Evolutionary conservation across 2,329 filamentous ascomycete species (phyloP).

Genomic region (Clathrospora elynae): DNA sequence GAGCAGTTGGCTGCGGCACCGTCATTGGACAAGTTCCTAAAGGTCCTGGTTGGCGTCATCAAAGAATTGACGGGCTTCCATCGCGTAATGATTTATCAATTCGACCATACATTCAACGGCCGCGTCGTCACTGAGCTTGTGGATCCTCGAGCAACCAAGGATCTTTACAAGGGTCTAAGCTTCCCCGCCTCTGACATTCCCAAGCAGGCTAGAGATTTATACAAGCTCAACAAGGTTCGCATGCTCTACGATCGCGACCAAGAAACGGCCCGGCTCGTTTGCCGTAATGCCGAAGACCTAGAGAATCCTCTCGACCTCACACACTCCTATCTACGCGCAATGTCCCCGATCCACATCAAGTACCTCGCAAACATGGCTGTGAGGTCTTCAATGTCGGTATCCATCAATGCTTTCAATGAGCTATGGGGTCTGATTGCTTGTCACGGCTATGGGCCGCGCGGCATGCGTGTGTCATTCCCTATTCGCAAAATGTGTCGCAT

Average conservation of each 20-base stretch:
- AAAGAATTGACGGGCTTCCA: constrained; percentile 92
- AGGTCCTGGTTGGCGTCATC: constrained; percentile 80
- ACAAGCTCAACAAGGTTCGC: constrained; percentile 87
- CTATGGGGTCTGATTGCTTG: constrained; percentile 89
- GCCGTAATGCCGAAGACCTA: constrained; percentile 73
- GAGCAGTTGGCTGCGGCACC: constrained; percentile 78
- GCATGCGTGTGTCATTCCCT: constrained; percentile 90
- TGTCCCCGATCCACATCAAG: constrained; percentile 88
- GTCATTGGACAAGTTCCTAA: constrained; percentile 73
- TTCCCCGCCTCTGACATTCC: constrained; percentile 89
- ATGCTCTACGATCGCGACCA: constrained; percentile 85
- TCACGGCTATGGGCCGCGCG: constrained; percentile 75
- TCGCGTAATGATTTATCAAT: constrained; percentile 91
- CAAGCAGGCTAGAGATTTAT: constrained; percentile 83
- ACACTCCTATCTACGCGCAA: constrained; percentile 81
- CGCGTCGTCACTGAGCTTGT: constrained; percentile 87
- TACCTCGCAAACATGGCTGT: constrained; percentile 89
- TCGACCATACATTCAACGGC: constrained; percentile 81
- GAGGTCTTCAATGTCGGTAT: constrained; percentile 93
- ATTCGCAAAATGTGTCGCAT: constrained; percentile 91
- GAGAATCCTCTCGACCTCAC: constrained; percentile 80
- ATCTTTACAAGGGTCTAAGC: constrained; percentile 84
- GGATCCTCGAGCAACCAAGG: constrained; percentile 76
- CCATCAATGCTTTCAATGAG: constrained; percentile 82
- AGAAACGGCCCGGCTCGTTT: constrained; percentile 79